Conservation (phyloP, 164 flowering plant genomes). For the Vitis rupestris region DNA sequence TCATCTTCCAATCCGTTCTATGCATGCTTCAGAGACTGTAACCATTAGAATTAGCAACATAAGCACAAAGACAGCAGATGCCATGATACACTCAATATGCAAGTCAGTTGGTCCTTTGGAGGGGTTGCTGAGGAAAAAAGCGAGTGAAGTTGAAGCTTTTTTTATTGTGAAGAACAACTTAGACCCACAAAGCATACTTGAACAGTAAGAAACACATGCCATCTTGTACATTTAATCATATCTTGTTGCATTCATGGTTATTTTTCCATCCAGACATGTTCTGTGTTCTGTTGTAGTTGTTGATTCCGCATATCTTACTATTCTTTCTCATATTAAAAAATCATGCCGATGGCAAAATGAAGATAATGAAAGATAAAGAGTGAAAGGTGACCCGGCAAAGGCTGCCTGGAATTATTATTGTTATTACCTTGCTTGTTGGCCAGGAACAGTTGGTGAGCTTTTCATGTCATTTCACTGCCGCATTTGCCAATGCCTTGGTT, state of each 20-base stretch:
- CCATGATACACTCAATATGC: slow-evolving; percentile 33
- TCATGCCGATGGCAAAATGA: too few relatives aligned
- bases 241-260: background rate
- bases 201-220: slow-evolving; percentile 19
- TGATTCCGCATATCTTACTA: too few relatives aligned
- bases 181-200: slow-evolving; percentile 13
- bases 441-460: background rate
- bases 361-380: too few relatives aligned
- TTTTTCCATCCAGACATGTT: background rate
- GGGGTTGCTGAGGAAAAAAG: slow-evolving; percentile 34
- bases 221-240: background rate
- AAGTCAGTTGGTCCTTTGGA: slow-evolving; percentile 23
- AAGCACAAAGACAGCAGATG: slow-evolving; percentile 22
- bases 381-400: too few relatives aligned
- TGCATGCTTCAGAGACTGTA: slow-evolving; percentile 8
- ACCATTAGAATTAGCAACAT: slow-evolving; percentile 33
- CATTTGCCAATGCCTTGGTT: background rate
- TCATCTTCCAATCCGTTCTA: slow-evolving; percentile 20
- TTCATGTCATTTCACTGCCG: background rate
- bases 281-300: background rate
- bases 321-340: too few relatives aligned
- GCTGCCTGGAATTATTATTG: too few relatives aligned
- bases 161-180: slow-evolving; percentile 20
- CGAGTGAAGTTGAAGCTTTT: slow-evolving; percentile 26
- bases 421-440: too few relatives aligned